These are phyloP conservation scores for Magnaporthiopsis rhizophila DNA, from an alignment of 2,329 filamentous ascomycete species.

Conservation along the genomic window DNA sequence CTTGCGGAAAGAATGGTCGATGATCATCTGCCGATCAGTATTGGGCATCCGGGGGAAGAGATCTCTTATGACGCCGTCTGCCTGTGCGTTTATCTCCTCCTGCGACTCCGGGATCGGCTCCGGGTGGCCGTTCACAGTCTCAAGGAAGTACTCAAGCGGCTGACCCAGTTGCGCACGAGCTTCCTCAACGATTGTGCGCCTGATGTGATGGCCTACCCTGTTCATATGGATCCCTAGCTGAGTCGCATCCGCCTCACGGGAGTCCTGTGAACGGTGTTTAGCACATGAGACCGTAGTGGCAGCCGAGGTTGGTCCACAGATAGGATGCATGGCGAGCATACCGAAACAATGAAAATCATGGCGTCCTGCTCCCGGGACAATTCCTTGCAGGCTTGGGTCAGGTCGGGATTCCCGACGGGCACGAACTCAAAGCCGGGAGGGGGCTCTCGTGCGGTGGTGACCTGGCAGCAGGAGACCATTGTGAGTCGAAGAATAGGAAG, in stretches of 20 bases:
- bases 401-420: conserved; percentile 51
- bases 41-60: conserved; percentile 59
- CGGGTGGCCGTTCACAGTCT: conserved; percentile 22
- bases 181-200: conserved; percentile 50
- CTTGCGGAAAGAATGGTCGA: conserved; percentile 55
- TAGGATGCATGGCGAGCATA: conserved; percentile 26
- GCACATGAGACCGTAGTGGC: not conserved
- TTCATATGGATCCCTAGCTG: conserved; percentile 41
- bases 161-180: conserved; percentile 29
- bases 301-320: not conserved
- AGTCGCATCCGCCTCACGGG: conserved; percentile 26
- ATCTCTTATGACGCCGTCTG: conserved; percentile 53
- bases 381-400: conserved; percentile 57
- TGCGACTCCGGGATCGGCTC: conserved; percentile 54
- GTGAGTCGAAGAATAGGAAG: not conserved
- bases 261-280: conserved; percentile 19
- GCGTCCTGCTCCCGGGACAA: conserved; percentile 53
- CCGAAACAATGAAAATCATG: conserved; percentile 60
- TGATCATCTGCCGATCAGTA: conserved; percentile 54
- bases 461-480: conserved; percentile 27
- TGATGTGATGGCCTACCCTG: conserved; percentile 53
- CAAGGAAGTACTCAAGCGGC: conserved; percentile 14
- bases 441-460: conserved; percentile 41
- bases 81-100: conserved; percentile 52
- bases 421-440: conserved; percentile 57